phyloP scores from a whole-genome alignment of 1,284 basidiomycete genomes.

The Ustilago xerochloae region DNA sequence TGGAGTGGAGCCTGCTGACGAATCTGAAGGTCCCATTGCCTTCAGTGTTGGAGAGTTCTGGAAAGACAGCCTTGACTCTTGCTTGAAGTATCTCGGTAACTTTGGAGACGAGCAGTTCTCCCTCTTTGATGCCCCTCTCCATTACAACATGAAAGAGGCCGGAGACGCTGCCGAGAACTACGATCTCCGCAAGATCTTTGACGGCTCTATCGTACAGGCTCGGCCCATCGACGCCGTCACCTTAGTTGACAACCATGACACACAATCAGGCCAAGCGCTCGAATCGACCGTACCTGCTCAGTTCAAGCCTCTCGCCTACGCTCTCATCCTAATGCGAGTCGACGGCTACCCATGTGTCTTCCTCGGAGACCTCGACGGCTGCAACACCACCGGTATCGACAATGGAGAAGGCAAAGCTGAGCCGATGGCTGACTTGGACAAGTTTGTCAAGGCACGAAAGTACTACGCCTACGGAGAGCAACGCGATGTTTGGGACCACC shows the following conservation, averaged over 20 bases:
- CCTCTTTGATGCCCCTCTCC: constrained; percentile 74
- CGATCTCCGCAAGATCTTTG: constrained; percentile 73
- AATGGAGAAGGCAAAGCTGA: constrained; percentile 68
- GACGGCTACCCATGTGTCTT: constrained; percentile 94
- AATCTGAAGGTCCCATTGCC: constrained; percentile 54
- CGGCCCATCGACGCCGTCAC: constrained; percentile 75
- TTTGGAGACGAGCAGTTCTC: constrained; percentile 72
- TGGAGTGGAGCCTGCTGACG: constrained; percentile 43
- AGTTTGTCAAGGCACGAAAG: constrained; percentile 72
- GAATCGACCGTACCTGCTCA: constrained; percentile 72
- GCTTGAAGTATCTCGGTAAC: constrained; percentile 66
- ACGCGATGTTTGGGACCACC: constrained; percentile 65
- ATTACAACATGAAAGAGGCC: constrained; percentile 74
- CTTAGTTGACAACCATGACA: constrained; percentile 73
- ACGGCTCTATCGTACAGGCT: constrained; percentile 72
- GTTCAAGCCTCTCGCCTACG: constrained; percentile 78
- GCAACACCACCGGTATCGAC: constrained; percentile 49
- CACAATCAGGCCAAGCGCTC: constrained; percentile 70
- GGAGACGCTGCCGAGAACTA: constrained; percentile 71
- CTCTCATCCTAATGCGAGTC: constrained; percentile 83
- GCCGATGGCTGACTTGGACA: constrained; percentile 64
- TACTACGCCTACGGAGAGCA: constrained; percentile 73
- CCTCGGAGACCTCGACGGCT: constrained; percentile 83
- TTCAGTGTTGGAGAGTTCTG: constrained; percentile 63
- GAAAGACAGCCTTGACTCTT: constrained; percentile 50